phyloP scores from a whole-genome alignment of 2,329 filamentous ascomycete species.

The Dendryphion nanum region DNA sequence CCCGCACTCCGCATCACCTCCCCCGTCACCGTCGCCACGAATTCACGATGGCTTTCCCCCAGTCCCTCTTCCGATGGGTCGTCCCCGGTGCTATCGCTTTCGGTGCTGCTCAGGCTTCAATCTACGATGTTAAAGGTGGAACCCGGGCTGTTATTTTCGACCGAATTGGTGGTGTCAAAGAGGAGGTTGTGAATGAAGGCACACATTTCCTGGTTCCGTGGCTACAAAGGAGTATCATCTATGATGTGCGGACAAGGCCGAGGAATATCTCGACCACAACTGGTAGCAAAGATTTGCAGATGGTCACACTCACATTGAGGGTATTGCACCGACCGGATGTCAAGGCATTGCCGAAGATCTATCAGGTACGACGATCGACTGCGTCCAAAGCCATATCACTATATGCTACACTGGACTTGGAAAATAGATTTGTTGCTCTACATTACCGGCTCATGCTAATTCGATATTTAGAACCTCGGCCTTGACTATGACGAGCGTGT shows the following conservation, averaged over 20 bases:
- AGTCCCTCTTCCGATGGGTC: conserved; percentile 52
- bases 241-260: conserved; percentile 96
- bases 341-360: conserved; percentile 90
- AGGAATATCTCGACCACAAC: conserved; percentile 97
- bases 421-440: not conserved
- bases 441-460: not conserved
- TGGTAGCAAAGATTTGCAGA: conserved; percentile 97
- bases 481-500: conserved; percentile 85
- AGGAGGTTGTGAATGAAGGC: conserved; percentile 88
- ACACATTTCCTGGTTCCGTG: conserved; percentile 96
- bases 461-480: conserved; percentile 74
- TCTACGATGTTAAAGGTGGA: conserved; percentile 97
- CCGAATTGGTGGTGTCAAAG: conserved; percentile 86
- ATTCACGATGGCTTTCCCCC: conserved; percentile 29
- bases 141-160: conserved; percentile 98
- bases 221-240: conserved; percentile 91
- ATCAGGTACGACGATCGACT: conserved; percentile 85
- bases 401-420: no score
- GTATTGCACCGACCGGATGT: conserved; percentile 95
- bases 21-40: not conserved
- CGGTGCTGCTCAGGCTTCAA: conserved; percentile 69
- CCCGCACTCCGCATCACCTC: not conserved
- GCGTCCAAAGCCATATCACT: conserved; percentile 5
- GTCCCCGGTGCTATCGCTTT: conserved; percentile 71
- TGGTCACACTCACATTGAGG: conserved; percentile 97